Conservation (phyloP, 2,329 filamentous ascomycete species). For the Arthrobotrys sphaeroides region DNA sequence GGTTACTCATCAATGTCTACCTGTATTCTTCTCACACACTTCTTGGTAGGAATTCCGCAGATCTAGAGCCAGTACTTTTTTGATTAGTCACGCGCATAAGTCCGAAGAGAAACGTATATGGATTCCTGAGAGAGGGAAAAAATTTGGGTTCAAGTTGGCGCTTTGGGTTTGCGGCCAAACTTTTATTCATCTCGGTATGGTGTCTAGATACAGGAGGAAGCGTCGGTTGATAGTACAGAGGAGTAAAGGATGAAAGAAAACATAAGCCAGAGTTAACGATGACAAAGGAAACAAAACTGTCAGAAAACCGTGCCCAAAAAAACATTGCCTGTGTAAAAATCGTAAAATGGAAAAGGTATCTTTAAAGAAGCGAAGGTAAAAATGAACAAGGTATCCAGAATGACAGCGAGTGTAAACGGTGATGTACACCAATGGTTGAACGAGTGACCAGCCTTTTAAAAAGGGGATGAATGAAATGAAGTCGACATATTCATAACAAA, state of each 20-base stretch:
- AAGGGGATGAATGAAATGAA: slow-evolving; percentile 35
- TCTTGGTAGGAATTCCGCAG: slow-evolving; percentile 38
- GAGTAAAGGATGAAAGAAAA: neutral
- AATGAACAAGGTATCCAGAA: slow-evolving; percentile 32
- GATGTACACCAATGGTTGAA: slow-evolving; percentile 46
- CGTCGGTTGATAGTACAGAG: slow-evolving; percentile 38
- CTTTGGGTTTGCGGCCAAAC: neutral
- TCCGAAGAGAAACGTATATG: neutral
- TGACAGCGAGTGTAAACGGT: slow-evolving; percentile 46
- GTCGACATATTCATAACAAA: slow-evolving; percentile 37
- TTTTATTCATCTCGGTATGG: slow-evolving; percentile 42
- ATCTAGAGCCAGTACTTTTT: slow-evolving; percentile 11
- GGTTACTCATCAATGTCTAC: slow-evolving; percentile 45
- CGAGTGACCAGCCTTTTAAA: slow-evolving; percentile 53
- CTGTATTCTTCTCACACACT: neutral
- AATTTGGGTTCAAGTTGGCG: slow-evolving; percentile 30
- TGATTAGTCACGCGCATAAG: slow-evolving; percentile 30
- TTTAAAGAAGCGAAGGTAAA: slow-evolving; percentile 47
- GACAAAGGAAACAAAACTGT: slow-evolving; percentile 16
- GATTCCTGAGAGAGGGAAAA: neutral
- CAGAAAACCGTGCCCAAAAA: slow-evolving; percentile 32
- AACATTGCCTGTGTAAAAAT: slow-evolving; percentile 4
- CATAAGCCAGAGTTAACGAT: neutral
- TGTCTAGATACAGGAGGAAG: slow-evolving; percentile 45
- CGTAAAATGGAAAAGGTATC: slow-evolving; percentile 45